These are phyloP conservation scores for Speleostelium caveatum DNA, from an alignment of 78 protist species.

Conservation along the genomic window DNA sequence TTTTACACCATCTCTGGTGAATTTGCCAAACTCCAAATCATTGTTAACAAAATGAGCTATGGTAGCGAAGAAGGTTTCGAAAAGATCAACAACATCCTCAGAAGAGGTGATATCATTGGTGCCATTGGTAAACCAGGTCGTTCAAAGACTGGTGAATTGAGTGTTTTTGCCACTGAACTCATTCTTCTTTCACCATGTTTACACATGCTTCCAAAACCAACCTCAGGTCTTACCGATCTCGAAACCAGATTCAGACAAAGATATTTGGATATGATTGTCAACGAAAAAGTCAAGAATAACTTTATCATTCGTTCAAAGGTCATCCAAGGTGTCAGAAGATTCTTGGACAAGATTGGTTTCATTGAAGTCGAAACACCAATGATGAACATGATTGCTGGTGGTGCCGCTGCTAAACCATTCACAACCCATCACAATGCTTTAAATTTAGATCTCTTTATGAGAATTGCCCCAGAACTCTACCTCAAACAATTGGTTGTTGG, in stretches of 20 bases:
- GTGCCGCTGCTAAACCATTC: slow-evolving; percentile 99
- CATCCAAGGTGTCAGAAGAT: slow-evolving; percentile 91
- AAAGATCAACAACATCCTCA: slow-evolving; percentile 62
- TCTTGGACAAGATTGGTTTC: slow-evolving; percentile 91
- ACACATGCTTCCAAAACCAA: slow-evolving; percentile 94
- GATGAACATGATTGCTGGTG: slow-evolving; percentile 98
- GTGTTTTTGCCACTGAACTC: slow-evolving; percentile 89
- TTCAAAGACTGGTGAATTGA: slow-evolving; percentile 97
- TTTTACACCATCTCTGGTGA: slow-evolving; percentile 94
- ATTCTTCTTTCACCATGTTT: slow-evolving; percentile 98
- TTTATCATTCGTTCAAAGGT: slow-evolving; percentile 90
- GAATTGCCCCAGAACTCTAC: slow-evolving; percentile 99
- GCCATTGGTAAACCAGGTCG: slow-evolving; percentile 94
- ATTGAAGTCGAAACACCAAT: slow-evolving; percentile 99
- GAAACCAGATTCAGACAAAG: slow-evolving; percentile 96
- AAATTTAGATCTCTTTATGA: slow-evolving; percentile 95
- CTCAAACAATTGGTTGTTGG: slow-evolving; percentile 99
- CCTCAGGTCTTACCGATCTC: slow-evolving; percentile 82
- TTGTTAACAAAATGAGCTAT: slow-evolving; percentile 63
- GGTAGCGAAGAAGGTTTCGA: slow-evolving; percentile 80
- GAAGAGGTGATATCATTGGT: slow-evolving; percentile 99
- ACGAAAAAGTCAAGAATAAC: slow-evolving; percentile 79
- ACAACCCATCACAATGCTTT: slow-evolving; percentile 98
- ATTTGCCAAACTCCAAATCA: slow-evolving; percentile 92
- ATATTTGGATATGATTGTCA: slow-evolving; percentile 98